phyloP scores from a whole-genome alignment of 345 rosid genomes.

The Stellera chamaejasme region DNA sequence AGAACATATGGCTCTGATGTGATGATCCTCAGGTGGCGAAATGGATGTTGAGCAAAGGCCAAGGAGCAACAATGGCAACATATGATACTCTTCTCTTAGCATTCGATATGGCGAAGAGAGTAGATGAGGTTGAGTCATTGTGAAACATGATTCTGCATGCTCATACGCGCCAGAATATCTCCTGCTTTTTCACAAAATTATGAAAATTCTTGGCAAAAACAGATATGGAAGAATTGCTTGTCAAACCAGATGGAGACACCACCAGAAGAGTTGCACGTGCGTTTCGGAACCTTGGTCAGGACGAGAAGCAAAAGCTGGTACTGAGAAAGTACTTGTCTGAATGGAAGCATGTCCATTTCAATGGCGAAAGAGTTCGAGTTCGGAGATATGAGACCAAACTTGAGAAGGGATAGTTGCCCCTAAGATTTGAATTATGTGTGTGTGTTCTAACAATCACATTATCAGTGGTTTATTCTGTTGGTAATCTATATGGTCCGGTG shows the following conservation, averaged over 20 bases:
- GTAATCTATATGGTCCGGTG: too few relatives aligned
- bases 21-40: constrained; percentile 57
- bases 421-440: too few relatives aligned
- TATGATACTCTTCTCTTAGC: constrained; percentile 73
- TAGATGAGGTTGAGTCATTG: constrained; percentile 68
- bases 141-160: constrained; percentile 84
- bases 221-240: constrained; percentile 87
- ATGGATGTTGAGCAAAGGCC: constrained; percentile 97
- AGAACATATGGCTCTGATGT: neutral
- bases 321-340: constrained; percentile 48
- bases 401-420: too few relatives aligned
- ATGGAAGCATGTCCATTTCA: constrained; percentile 74
- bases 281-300: constrained; percentile 50
- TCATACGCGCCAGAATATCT: constrained; percentile 23
- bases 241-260: constrained; percentile 75
- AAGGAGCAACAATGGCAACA: constrained; percentile 86
- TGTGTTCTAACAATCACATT: too few relatives aligned
- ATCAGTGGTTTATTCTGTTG: too few relatives aligned
- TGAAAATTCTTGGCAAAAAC: constrained; percentile 10
- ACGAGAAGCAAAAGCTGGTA: constrained; percentile 46
- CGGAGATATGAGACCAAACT: constrained; percentile 35
- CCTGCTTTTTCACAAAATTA: neutral
- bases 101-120: constrained; percentile 70
- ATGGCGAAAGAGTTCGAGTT: constrained; percentile 71
- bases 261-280: constrained; percentile 53